phyloP scores from a whole-genome alignment of 2,329 filamentous ascomycete genomes.

The Alternaria hordeiaustralica region DNA sequence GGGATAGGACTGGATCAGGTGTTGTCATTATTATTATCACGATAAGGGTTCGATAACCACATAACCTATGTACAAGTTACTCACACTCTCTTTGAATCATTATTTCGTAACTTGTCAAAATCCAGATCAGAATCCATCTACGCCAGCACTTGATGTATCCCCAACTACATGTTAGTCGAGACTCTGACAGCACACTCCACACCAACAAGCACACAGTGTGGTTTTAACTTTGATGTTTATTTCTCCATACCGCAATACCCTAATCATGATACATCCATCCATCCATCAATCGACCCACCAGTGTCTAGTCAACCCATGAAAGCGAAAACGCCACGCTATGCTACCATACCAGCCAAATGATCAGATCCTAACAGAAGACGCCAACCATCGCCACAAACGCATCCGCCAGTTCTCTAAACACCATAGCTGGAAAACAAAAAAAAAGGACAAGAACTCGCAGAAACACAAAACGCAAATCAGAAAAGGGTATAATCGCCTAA shows the following conservation, averaged over 20 bases:
- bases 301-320: not conserved
- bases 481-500: constrained; percentile 2
- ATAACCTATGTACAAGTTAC: not conserved
- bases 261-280: not conserved
- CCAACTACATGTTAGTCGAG: not conserved
- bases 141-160: not conserved
- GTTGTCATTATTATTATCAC: not conserved
- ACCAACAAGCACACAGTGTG: not conserved
- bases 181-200: not conserved
- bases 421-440: not conserved
- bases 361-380: not conserved
- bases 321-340: constrained; percentile 5
- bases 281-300: not conserved
- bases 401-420: not conserved
- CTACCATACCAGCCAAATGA: not conserved
- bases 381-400: not conserved
- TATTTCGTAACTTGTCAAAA: not conserved
- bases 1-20: not conserved
- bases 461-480: not conserved
- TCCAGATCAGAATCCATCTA: not conserved
- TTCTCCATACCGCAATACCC: not conserved
- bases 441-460: not conserved
- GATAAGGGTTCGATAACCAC: not conserved
- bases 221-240: not conserved
- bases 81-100: not conserved